Evolutionary conservation across 495 filamentous ascomycete genomes (phyloP).

Genomic region (Cenococcum geophilum): DNA sequence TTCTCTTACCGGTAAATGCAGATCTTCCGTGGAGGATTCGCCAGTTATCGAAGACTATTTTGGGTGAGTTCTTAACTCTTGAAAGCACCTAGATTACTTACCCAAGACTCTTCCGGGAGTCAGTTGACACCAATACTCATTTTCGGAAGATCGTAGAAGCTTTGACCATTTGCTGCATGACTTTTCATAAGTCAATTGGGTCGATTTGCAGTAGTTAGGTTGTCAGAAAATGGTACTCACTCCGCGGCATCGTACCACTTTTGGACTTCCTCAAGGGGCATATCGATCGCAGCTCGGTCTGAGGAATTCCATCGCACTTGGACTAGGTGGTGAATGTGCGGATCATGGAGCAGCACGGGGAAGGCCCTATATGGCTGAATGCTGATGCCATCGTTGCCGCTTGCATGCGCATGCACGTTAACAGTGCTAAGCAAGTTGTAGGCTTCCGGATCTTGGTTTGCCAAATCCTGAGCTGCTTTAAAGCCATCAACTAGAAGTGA

Average conservation of each 20-base stretch:
- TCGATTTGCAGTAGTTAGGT: neutral
- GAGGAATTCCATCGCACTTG: conserved; percentile 90
- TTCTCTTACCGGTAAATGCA: conserved; percentile 72
- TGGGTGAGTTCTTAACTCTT: neutral
- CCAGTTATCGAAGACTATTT: conserved; percentile 88
- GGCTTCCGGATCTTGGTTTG: conserved; percentile 42
- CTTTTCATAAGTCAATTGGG: conserved; percentile 23
- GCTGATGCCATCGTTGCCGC: conserved; percentile 73
- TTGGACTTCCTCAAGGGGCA: conserved; percentile 36
- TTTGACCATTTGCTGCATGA: conserved; percentile 35
- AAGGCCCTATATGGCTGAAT: conserved; percentile 61
- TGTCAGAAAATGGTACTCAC: conserved; percentile 19
- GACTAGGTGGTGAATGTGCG: conserved; percentile 42
- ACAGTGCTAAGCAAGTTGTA: conserved; percentile 49
- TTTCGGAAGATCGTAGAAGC: conserved; percentile 26
- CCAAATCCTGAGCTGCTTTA: conserved; percentile 54
- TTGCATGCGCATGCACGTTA: conserved; percentile 66
- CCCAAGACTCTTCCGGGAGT: conserved; percentile 70
- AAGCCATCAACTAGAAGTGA: conserved; percentile 83
- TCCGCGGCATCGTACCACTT: conserved; percentile 72
- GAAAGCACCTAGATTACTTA: conserved; percentile 34
- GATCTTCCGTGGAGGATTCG: conserved; percentile 80
- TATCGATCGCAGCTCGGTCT: conserved; percentile 61
- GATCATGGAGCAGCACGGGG: conserved; percentile 61
- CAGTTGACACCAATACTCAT: conserved; percentile 69